Conservation (phyloP, 1,139 yeast genomes). For the Saccharomyces hybrid region DNA sequence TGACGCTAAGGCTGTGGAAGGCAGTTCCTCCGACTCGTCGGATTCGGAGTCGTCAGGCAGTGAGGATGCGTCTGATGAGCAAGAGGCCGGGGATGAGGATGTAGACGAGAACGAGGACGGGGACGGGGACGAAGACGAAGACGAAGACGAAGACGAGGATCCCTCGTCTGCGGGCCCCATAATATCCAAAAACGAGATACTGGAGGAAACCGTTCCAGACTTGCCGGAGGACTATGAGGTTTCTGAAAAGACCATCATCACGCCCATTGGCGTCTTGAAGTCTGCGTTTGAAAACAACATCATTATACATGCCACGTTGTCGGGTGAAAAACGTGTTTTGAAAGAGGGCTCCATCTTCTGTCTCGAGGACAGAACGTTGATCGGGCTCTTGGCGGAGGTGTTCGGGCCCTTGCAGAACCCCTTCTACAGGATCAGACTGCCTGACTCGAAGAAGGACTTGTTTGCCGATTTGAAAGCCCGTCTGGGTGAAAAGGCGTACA, state of each 20-base stretch:
- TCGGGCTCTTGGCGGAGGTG: slow-evolving; percentile 85
- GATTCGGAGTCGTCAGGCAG: slow-evolving; percentile 6
- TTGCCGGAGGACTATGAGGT: slow-evolving; percentile 63
- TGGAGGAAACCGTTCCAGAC: slow-evolving; percentile 59
- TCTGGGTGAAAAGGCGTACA: slow-evolving; percentile 58
- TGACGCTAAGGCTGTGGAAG: too few relatives aligned
- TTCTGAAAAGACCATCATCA: slow-evolving; percentile 55
- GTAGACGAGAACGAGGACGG: slow-evolving; percentile 7
- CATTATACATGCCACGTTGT: slow-evolving; percentile 61
- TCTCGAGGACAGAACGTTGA: slow-evolving; percentile 56
- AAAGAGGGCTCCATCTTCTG: slow-evolving; percentile 79
- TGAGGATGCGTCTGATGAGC: slow-evolving; percentile 9
- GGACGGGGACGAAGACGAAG: slow-evolving; percentile 28
- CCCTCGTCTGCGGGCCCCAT: slow-evolving; percentile 51
- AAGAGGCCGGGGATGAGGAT: slow-evolving; percentile 1
- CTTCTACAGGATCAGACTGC: slow-evolving; percentile 66
- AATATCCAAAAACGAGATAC: slow-evolving; percentile 65
- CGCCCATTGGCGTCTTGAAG: slow-evolving; percentile 63
- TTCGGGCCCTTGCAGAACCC: slow-evolving; percentile 90
- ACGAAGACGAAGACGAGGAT: slow-evolving; percentile 27
- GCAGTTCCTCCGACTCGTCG: not conserved
- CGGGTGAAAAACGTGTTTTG: slow-evolving; percentile 81
- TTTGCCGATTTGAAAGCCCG: slow-evolving; percentile 37
- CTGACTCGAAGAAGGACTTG: slow-evolving; percentile 34
- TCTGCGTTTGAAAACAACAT: slow-evolving; percentile 67